phyloP scores from a whole-genome alignment of 148 eudicot species.

The Cornus kousa region DNA sequence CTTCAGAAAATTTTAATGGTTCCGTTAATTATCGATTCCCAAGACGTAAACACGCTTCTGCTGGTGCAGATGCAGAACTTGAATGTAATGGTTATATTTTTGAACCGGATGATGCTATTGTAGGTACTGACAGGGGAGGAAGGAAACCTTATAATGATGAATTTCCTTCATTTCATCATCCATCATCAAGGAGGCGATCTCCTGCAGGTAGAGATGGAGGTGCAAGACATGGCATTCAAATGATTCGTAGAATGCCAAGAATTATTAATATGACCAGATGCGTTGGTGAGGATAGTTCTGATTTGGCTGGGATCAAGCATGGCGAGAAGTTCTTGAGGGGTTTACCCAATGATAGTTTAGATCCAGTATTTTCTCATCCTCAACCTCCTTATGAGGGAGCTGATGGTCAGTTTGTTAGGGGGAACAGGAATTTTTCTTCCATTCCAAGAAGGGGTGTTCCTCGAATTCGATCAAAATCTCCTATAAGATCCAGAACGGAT shows the following conservation, averaged over 20 bases:
- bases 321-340: conserved; percentile 30
- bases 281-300: conserved; percentile 20
- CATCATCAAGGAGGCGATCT: conserved; percentile 29
- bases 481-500: conserved; percentile 28
- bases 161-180: conserved; percentile 23
- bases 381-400: conserved; percentile 23
- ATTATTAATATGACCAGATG: conserved; percentile 24
- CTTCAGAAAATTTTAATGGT: conserved; percentile 22
- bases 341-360: conserved; percentile 26
- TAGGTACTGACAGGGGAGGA: conserved; percentile 22
- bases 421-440: conserved; percentile 28
- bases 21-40: conserved; percentile 22
- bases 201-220: conserved; percentile 31
- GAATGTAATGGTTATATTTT: conserved; percentile 25
- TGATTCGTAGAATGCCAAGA: conserved; percentile 28
- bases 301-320: conserved; percentile 21
- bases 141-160: conserved; percentile 31
- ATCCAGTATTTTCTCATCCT: conserved; percentile 20
- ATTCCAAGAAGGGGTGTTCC: conserved; percentile 25
- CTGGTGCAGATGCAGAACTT: conserved; percentile 22
- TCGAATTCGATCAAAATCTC: conserved; percentile 38
- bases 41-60: conserved; percentile 26
- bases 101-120: conserved; percentile 15
- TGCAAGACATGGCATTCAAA: conserved; percentile 21
- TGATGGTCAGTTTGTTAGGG: conserved; percentile 24